Percentiles rank a stretch among this genome's conserved stretches.
phyloP scores from a whole-genome alignment of 108 stramenopile genomes.

The Conticribra weissflogii region DNA sequence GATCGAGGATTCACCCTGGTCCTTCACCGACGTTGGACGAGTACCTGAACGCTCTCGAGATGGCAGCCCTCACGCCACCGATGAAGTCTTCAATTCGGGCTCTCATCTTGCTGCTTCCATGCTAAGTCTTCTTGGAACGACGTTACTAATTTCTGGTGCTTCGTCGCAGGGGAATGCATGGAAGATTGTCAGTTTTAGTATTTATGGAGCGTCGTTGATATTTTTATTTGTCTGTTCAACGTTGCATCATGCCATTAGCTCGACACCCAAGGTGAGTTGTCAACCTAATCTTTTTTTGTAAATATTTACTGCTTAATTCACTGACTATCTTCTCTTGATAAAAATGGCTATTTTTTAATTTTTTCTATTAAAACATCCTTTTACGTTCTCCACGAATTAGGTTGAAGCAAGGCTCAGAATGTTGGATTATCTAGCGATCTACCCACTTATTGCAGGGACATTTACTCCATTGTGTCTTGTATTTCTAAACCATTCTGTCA shows the following conservation, averaged over 20 bases:
- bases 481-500: constrained; percentile 56
- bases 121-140: constrained; percentile 60
- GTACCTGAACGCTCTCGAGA: constrained; percentile 56
- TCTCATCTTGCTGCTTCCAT: constrained; percentile 73
- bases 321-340: neutral
- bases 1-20: constrained; percentile 18
- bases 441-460: constrained; percentile 83
- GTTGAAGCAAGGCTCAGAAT: constrained; percentile 66
- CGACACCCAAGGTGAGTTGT: constrained; percentile 42
- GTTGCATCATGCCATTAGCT: constrained; percentile 70
- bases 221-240: constrained; percentile 69
- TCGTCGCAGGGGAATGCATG: constrained; percentile 48
- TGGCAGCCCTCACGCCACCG: constrained; percentile 64
- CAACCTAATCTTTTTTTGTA: too few species aligned
- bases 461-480: constrained; percentile 86
- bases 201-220: constrained; percentile 68
- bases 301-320: neutral
- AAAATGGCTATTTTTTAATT: too few species aligned
- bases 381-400: neutral
- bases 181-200: constrained; percentile 78
- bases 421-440: constrained; percentile 82
- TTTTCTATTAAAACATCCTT: too few species aligned
- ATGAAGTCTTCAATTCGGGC: constrained; percentile 77
- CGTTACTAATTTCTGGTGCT: constrained; percentile 54
- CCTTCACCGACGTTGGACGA: constrained; percentile 40